Conservation (phyloP, 371 early-diverging fungal species). For the Syncephalastrum monosporum region DNA sequence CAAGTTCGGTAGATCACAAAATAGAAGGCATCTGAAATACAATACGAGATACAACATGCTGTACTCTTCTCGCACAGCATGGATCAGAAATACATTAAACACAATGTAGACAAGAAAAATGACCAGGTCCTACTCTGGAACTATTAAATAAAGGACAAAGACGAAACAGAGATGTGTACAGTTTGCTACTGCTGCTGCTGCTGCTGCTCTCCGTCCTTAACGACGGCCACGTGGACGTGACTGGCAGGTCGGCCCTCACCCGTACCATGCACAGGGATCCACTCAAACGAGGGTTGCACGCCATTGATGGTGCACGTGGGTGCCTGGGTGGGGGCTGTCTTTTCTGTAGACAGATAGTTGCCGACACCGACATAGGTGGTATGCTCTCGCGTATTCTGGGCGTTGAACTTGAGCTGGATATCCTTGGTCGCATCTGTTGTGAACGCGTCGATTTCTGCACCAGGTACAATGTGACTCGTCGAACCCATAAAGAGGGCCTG, state of each 20-base stretch:
- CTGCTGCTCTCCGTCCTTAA: neutral
- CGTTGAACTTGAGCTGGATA: conserved; percentile 15
- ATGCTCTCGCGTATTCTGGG: conserved; percentile 25
- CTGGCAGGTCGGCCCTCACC: conserved; percentile 26
- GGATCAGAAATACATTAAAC: no score
- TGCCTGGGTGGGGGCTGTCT: conserved; percentile 10
- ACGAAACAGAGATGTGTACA: no score
- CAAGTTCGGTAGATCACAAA: no score
- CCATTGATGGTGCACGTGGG: conserved; percentile 25
- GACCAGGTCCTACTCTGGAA: no score
- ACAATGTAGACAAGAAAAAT: no score
- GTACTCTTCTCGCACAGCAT: no score
- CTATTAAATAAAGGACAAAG: no score
- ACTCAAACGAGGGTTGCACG: conserved; percentile 17
- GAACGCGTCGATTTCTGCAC: conserved; percentile 32
- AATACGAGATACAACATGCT: no score
- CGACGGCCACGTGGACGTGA: conserved; percentile 23
- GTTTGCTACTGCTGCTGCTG: no score
- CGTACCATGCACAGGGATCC: conserved; percentile 22
- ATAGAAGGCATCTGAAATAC: no score
- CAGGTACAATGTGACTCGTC: conserved; percentile 47
- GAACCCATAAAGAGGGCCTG: conserved; percentile 34
- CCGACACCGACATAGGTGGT: conserved; percentile 31
- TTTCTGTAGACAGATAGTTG: conserved; percentile 13
- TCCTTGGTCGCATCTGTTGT: conserved; percentile 2